Conservation (phyloP, 257 asterid genomes). For the Misopates orontium region DNA sequence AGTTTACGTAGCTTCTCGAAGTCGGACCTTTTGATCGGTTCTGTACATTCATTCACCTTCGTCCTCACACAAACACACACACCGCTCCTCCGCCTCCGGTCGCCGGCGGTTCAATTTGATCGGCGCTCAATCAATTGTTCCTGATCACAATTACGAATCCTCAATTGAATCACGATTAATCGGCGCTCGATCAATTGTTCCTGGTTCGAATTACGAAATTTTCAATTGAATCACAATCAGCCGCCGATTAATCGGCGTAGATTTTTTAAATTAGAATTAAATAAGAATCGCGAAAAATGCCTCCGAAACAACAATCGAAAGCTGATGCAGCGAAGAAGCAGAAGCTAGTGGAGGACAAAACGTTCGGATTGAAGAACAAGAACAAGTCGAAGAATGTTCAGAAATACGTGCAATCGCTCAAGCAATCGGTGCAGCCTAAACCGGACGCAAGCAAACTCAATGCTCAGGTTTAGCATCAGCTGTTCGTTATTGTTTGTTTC, state of each 20-base stretch:
- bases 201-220: background rate
- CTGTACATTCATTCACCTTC: too few relatives aligned
- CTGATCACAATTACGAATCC: too few relatives aligned
- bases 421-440: conserved; percentile 75
- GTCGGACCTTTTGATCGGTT: too few relatives aligned
- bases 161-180: too few relatives aligned
- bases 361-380: conserved; percentile 95
- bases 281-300: too few relatives aligned
- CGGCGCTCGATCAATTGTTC: background rate
- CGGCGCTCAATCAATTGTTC: too few relatives aligned
- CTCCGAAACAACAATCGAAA: conserved; percentile 89
- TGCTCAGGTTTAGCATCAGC: conserved; percentile 59
- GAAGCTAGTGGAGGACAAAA: conserved; percentile 90
- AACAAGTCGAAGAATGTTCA: conserved; percentile 92
- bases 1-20: too few relatives aligned
- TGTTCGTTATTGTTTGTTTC: background rate
- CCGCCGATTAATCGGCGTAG: background rate
- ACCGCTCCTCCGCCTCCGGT: background rate
- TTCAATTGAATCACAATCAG: too few relatives aligned
- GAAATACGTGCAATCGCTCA: conserved; percentile 86
- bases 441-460: conserved; percentile 59
- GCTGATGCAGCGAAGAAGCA: conserved; percentile 89
- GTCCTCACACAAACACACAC: too few relatives aligned
- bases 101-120: background rate
- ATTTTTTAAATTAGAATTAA: background rate